Evolutionary conservation across 2,329 filamentous ascomycete genomes (phyloP), one percentile per base, ranked within the genome.

Genomic region (Trichoderma brevicompactum): DNA sequence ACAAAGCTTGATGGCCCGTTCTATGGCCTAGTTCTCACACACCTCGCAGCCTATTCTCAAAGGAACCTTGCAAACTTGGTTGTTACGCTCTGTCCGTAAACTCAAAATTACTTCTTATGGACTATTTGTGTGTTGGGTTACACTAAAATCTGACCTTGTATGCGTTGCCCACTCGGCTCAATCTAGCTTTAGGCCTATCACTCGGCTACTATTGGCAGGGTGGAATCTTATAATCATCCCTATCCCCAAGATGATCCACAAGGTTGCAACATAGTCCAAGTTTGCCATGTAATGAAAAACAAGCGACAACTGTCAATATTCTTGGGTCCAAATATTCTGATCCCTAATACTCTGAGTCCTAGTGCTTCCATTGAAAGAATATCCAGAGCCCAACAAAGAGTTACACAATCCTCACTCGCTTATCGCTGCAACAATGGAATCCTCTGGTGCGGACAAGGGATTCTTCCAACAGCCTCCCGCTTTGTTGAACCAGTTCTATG

Each of bases 381-480:
- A 6, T n/a, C 12, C 9, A 28, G 12, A 7, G 9, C 7, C 7
- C 6, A n/a, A n/a, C 19, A 41, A 2, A 7, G 4, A 32, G 4
- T 13, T 17, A 3, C 52, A 19, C 2, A 3, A 12, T 6, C 1
- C 10, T 40, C 13, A 2, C 4, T n/a, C 5, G 28, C 46, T 15
- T 6, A 32, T 13, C 4, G 5, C n/a, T 7, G 8, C 5, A 15
- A 28, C 23, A 56, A 82, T 82, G 81, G 75, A 82, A 62, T 72
- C 79, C 3, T 80, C 81, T 10, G 77, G 77, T 54, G 74, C 80
- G 12, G 78, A 82, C 67, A 77, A 72, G 6, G 85, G 86, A 64
- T 87, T 87, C 75, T 85, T 88, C 69, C 86, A 87, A 69, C 73
- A 79, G 38, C 76, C 80, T 4, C 83, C 82, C 1, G 76, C 80